phyloP scores from a whole-genome alignment of 2,329 filamentous ascomycete genomes.

The Pseudogymnoascus sp. region DNA sequence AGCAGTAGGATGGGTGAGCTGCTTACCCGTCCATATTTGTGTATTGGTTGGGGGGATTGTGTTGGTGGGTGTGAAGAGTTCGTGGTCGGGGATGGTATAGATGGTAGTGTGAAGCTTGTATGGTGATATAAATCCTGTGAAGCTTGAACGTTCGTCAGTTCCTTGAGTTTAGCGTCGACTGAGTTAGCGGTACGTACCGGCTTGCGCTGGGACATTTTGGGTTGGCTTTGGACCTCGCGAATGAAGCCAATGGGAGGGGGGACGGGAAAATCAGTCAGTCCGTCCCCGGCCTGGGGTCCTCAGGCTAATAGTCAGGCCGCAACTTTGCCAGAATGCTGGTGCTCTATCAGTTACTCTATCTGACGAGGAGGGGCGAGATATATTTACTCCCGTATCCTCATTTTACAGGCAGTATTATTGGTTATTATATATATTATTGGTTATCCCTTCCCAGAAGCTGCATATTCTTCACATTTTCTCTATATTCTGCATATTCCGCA shows the following conservation, averaged over 20 bases:
- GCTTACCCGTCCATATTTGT: conserved; percentile 36
- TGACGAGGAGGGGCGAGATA: not conserved
- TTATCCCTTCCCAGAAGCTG: not conserved
- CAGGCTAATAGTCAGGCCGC: not conserved
- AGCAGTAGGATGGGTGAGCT: not conserved
- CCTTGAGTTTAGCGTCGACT: not conserved
- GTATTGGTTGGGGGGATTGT: not conserved
- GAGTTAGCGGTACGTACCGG: conserved; percentile 1
- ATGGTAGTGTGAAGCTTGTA: conserved; percentile 1
- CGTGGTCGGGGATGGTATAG: not conserved
- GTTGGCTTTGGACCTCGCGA: not conserved
- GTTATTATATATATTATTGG: not conserved
- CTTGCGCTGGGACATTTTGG: not conserved
- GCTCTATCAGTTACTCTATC: not conserved
- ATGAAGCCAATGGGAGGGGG: not conserved
- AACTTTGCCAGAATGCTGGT: not conserved
- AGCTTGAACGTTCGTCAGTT: conserved; percentile 9
- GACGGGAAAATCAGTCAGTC: not conserved
- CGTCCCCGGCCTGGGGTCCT: not conserved
- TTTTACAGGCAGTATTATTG: not conserved
- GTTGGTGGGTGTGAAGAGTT: not conserved
- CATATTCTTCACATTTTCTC: not conserved
- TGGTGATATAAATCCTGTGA: not conserved
- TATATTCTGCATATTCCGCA: not conserved
- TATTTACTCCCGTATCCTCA: not conserved